Evolutionary conservation across 139 green algal genomes (phyloP).

Genomic region (Penium margaritaceum): DNA sequence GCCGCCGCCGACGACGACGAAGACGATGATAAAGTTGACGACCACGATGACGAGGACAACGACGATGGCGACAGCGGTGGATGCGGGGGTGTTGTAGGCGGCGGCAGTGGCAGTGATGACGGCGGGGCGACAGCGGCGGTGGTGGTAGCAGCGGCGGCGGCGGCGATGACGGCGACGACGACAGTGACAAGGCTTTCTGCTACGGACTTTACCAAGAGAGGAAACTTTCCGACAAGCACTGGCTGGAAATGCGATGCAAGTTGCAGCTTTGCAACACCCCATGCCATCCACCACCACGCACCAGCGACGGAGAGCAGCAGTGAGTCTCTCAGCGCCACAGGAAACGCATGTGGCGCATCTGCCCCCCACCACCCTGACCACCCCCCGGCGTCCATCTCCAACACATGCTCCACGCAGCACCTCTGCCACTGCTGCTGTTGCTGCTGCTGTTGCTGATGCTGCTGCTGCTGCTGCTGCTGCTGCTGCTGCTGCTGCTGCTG

Average conservation of each 20-base stretch:
- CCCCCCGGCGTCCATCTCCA: no score
- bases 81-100: neutral
- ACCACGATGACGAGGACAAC: neutral
- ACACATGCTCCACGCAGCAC: no score
- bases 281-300: no score
- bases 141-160: neutral
- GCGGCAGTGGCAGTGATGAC: neutral
- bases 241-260: neutral
- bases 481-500: neutral
- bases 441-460: neutral
- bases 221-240: neutral
- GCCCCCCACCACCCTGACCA: no score
- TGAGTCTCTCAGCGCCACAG: no score
- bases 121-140: neutral
- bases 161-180: neutral
- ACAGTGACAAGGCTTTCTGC: neutral
- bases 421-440: neutral
- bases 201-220: neutral
- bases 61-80: neutral
- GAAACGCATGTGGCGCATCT: no score
- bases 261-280: neutral
- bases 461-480: neutral
- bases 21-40: neutral
- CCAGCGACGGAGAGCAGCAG: no score
- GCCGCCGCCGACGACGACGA: no score